A percentile compares a stretch with the other conserved stretches of the same genome.
phyloP scores from a whole-genome alignment of 2,329 filamentous ascomycete species.

The Acephala macrosclerotiorum region DNA sequence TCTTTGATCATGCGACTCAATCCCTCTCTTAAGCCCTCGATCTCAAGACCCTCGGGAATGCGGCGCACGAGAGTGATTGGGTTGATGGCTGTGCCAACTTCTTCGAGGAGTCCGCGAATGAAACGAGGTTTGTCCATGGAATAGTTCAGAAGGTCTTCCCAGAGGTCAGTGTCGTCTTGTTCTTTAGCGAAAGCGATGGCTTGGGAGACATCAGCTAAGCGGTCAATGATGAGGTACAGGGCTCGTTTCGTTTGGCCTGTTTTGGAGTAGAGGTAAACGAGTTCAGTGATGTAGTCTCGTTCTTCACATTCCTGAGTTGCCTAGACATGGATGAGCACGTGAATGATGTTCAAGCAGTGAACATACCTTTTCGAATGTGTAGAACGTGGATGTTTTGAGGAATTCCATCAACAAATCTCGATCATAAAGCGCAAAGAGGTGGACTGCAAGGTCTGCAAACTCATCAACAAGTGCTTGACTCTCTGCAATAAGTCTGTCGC shows the following conservation, averaged over 20 bases:
- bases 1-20: constrained; percentile 92
- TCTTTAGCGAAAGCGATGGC: constrained; percentile 95
- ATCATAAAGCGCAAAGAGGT: constrained; percentile 86
- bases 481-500: constrained; percentile 64
- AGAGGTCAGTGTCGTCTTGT: constrained; percentile 89
- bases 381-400: constrained; percentile 82
- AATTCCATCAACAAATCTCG: constrained; percentile 85
- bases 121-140: constrained; percentile 98
- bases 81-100: constrained; percentile 93
- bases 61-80: constrained; percentile 88
- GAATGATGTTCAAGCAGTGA: background rate
- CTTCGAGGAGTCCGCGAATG: constrained; percentile 88
- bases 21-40: constrained; percentile 87
- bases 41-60: constrained; percentile 92
- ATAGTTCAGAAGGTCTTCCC: constrained; percentile 94
- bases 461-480: constrained; percentile 78
- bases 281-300: constrained; percentile 83
- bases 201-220: constrained; percentile 88
- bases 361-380: constrained; percentile 78
- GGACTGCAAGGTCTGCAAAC: constrained; percentile 86
- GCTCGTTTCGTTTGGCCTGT: constrained; percentile 94
- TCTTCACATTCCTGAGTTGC: constrained; percentile 81
- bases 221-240: constrained; percentile 90
- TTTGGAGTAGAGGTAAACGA: constrained; percentile 96
- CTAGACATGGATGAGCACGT: constrained; percentile 46